Conservation (phyloP, 495 filamentous ascomycete genomes). For the Neurospora cerealis region DNA sequence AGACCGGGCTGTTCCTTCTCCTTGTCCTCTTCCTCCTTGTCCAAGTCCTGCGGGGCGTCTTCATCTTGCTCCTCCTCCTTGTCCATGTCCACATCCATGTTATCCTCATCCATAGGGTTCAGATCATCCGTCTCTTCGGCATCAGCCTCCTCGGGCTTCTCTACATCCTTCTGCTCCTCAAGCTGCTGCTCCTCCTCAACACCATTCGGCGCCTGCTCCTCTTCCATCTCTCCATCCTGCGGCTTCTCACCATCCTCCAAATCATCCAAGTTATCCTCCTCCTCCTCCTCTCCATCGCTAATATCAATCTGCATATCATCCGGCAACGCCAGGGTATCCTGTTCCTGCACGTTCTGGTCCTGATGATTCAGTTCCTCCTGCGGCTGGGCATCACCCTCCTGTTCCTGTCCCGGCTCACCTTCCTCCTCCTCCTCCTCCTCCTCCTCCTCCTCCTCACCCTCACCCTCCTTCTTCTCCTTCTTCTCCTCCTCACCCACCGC, state of each 20-base stretch:
- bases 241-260: conserved; percentile 30
- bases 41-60: conserved; percentile 20
- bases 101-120: conserved; percentile 22
- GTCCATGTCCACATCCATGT: conserved; percentile 30
- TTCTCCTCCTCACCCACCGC: conserved; percentile 43
- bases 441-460: conserved; percentile 46
- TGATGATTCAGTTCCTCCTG: conserved; percentile 52
- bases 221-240: conserved; percentile 14
- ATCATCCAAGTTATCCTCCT: conserved; percentile 48
- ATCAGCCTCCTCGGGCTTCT: conserved; percentile 17
- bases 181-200: conserved; percentile 16
- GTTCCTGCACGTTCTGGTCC: conserved; percentile 56
- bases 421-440: conserved; percentile 48
- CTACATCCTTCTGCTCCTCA: conserved; percentile 39
- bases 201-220: conserved; percentile 5
- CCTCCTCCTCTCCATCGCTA: conserved; percentile 38
- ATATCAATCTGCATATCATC: conserved; percentile 66
- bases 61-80: conserved; percentile 22
- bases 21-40: conserved; percentile 17
- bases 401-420: conserved; percentile 58
- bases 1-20: conserved; percentile 24
- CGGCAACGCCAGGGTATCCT: conserved; percentile 48
- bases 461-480: conserved; percentile 39
- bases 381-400: conserved; percentile 66
- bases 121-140: conserved; percentile 22